Evolutionary conservation across 2,329 filamentous ascomycete species (phyloP).

Genomic region (Hymenoscyphus salicellus): DNA sequence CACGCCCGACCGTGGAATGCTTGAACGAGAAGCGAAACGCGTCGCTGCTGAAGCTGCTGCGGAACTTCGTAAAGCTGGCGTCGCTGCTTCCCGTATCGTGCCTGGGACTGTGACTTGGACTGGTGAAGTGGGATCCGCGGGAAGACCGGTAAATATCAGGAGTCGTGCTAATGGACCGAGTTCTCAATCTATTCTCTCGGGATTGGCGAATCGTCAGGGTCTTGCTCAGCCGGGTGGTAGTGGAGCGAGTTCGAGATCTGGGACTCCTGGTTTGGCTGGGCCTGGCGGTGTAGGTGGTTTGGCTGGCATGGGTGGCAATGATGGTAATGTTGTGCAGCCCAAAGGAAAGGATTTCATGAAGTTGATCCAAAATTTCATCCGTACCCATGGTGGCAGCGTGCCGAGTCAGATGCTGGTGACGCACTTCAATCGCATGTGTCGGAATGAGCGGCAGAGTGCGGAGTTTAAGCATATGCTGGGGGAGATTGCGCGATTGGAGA

Average conservation of each 20-base stretch:
- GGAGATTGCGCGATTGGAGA: constrained; percentile 67
- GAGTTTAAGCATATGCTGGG: constrained; percentile 82
- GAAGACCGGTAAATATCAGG: constrained; percentile 57
- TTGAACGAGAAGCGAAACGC: constrained; percentile 76
- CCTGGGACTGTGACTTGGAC: constrained; percentile 94
- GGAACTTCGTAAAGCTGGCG: constrained; percentile 69
- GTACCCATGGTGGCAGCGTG: constrained; percentile 71
- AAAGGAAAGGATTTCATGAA: constrained; percentile 62
- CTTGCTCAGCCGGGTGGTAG: constrained; percentile 37
- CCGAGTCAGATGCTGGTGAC: constrained; percentile 84
- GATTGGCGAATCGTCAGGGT: constrained; percentile 55
- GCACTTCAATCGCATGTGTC: constrained; percentile 81
- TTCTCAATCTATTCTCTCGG: constrained; percentile 54
- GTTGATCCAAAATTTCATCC: constrained; percentile 76
- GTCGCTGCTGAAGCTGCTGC: constrained; percentile 75
- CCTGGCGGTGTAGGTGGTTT: constrained; percentile 35
- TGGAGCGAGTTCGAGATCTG: constrained; percentile 46
- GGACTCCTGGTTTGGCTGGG: constrained; percentile 46
- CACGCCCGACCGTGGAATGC: constrained; percentile 71
- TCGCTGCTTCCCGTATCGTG: constrained; percentile 68
- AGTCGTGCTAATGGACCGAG: constrained; percentile 47
- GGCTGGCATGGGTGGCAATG: neutral
- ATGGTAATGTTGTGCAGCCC: constrained; percentile 39
- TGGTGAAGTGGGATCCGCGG: constrained; percentile 74
- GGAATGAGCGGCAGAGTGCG: constrained; percentile 62